Base-by-base conservation (phyloP, 2,329 filamentous ascomycete species). In the Fusarium transvaalense region DNA sequence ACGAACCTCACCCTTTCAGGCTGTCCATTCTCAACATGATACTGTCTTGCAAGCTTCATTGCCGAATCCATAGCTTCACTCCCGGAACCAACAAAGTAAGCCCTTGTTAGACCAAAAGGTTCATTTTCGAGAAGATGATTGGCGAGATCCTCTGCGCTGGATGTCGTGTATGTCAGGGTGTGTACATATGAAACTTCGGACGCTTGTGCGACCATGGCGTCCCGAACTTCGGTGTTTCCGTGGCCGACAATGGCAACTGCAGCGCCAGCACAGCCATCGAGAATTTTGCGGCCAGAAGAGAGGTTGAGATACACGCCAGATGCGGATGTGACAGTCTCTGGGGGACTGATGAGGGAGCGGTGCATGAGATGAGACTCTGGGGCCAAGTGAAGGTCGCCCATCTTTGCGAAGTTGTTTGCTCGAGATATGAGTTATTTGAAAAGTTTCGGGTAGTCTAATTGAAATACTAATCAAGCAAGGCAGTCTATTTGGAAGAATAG, bases 181-280 rank as follows among this genome's bases (percentile, higher is more conserved):
- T 78, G 76, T 1, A 75, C 72, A 31, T 79, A 92, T 1, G 83
- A 80, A 1, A 91, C 79, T 43, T 86, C 74, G 47, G 85, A 81
- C 67, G 91, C 81, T 71, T 93, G 91, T 14, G 82, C 72, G 6
- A 81, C 77, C 39, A 93, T 84, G 1, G 89, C 91, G 4, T 85
- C 79, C 14, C 82, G 81, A 14, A 94, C 86, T 47, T 89, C 82
- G 41, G 82, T 73, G 52, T 90, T 84, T 31, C 87, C 88, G 71
- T 93, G 89, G 9, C 92, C 92, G 12, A 95, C 80, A 74, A 23
- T 55, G 29, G 75, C 56, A 4, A 76, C 75, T 32, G 90, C 91
- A 5, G 92, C 90, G 21, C 92, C 92, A 29, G 90, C 87, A 21
- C 89, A 91, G 2, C 88, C 90, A 76, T 96, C 92, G 15, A 94